Conservation (phyloP, 257 asterid species). For the Catharanthus roseus region DNA sequence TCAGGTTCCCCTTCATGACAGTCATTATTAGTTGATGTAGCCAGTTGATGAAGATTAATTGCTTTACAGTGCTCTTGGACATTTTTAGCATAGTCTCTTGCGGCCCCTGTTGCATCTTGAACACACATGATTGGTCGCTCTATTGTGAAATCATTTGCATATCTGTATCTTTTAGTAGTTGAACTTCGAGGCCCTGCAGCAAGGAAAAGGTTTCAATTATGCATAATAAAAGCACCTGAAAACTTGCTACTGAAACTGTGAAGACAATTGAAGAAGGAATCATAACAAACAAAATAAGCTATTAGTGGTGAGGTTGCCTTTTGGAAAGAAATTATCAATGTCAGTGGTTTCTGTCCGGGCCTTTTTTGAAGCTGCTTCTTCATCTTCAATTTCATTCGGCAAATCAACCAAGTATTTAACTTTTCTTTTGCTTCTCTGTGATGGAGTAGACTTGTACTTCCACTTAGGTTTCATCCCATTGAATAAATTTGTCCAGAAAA, state of each 20-base stretch:
- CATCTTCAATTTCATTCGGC: constrained; percentile 11
- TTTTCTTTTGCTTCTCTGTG: constrained; percentile 29
- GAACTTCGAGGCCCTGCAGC: constrained; percentile 15
- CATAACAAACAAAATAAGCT: constrained; percentile 7
- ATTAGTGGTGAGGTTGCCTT: constrained; percentile 1
- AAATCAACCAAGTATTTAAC: constrained; percentile 12
- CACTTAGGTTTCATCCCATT: constrained; percentile 43
- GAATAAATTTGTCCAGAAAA: constrained; percentile 48
- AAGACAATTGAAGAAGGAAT: not conserved
- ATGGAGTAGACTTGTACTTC: constrained; percentile 30
- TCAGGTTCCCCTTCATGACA: not conserved
- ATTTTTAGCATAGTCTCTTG: not conserved
- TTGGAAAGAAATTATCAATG: not conserved
- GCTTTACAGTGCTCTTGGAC: not conserved
- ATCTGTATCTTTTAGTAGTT: constrained; percentile 8
- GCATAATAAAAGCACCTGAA: not conserved
- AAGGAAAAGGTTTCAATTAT: constrained; percentile 2
- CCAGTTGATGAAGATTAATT: not conserved
- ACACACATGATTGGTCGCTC: not conserved
- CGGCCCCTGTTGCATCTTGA: not conserved
- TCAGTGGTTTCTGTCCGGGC: constrained; percentile 21
- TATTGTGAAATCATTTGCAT: not conserved
- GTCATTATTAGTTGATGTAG: not conserved
- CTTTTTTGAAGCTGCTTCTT: constrained; percentile 17
- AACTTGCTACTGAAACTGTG: not conserved